phyloP scores from a whole-genome alignment of 2,329 filamentous ascomycete species.

The Dothistroma pini region DNA sequence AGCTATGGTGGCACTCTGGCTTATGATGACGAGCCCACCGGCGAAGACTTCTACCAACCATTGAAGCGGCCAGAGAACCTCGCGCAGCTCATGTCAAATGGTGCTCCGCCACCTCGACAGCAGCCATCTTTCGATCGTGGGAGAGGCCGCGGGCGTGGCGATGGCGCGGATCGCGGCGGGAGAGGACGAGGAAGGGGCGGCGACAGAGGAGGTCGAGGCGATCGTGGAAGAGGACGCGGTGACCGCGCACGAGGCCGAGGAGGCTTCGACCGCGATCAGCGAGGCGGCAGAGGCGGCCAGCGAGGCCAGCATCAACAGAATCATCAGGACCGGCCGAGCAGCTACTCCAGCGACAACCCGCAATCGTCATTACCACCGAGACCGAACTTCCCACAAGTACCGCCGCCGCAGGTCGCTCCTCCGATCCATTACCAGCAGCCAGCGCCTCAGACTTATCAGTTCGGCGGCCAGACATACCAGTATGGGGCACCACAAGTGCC shows the following conservation, averaged over 20 bases:
- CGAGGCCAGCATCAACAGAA: constrained; percentile 3
- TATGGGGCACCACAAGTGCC: constrained; percentile 22
- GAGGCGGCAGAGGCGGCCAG: constrained; percentile 14
- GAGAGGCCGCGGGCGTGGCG: constrained; percentile 33
- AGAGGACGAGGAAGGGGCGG: constrained; percentile 29
- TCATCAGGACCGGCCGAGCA: constrained; percentile 25
- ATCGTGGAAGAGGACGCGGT: constrained; percentile 25
- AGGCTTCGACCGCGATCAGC: constrained; percentile 18
- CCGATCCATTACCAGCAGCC: constrained; percentile 61
- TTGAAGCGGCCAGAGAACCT: constrained; percentile 47
- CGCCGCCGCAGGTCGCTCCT: constrained; percentile 6
- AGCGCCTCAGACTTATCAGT: constrained; percentile 97
- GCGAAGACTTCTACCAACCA: constrained; percentile 46
- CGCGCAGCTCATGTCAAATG: constrained; percentile 42
- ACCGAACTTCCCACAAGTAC: constrained; percentile 48
- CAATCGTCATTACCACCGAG: constrained; percentile 9
- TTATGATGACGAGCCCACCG: constrained; percentile 43
- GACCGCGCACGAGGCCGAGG: constrained; percentile 22
- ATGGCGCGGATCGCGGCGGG: constrained; percentile 13
- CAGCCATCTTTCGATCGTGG: constrained; percentile 35
- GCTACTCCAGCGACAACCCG: constrained; percentile 12
- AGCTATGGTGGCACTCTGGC: constrained; percentile 27
- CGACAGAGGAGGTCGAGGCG: not conserved
- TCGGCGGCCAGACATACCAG: constrained; percentile 53
- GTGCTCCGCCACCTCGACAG: constrained; percentile 24